Evolutionary conservation across 352 stramenopile genomes (phyloP).

Genomic region (Elongisporangium anandrum): DNA sequence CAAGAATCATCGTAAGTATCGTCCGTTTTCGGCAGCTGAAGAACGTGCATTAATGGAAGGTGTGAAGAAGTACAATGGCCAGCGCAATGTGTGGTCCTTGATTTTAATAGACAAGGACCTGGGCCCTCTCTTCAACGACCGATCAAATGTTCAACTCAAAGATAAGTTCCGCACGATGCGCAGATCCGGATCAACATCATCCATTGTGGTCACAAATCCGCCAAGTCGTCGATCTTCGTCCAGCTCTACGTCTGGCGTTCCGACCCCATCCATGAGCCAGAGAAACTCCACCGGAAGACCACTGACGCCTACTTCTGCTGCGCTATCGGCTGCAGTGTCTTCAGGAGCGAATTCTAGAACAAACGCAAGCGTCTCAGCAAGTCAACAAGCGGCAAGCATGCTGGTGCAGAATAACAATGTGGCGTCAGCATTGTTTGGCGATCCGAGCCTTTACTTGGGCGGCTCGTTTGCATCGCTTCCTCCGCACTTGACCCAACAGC

Average conservation of each 20-base stretch:
- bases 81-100: conserved; percentile 80
- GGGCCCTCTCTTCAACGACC: conserved; percentile 74
- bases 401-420: conserved; percentile 49
- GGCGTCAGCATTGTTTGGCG: conserved; percentile 48
- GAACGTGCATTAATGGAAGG: conserved; percentile 82
- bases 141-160: conserved; percentile 81
- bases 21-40: conserved; percentile 72
- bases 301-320: conserved; percentile 27
- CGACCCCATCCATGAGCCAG: conserved; percentile 9
- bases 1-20: conserved; percentile 86
- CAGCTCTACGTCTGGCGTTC: conserved; percentile 11
- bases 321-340: conserved; percentile 26
- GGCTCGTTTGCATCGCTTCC: conserved; percentile 42
- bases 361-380: conserved; percentile 26
- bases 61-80: conserved; percentile 82
- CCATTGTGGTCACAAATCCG: conserved; percentile 33
- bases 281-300: conserved; percentile 7
- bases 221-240: conserved; percentile 37
- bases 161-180: conserved; percentile 83
- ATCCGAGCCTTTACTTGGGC: conserved; percentile 63
- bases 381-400: conserved; percentile 48
- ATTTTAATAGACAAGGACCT: conserved; percentile 81
- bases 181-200: conserved; percentile 40
- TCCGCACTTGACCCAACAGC: conserved; percentile 39
- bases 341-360: conserved; percentile 18